Percentiles rank a stretch among this genome's conserved stretches.
Evolutionary conservation across 1,284 basidiomycete species (phyloP).

Genomic region (Irpex lacteus): DNA sequence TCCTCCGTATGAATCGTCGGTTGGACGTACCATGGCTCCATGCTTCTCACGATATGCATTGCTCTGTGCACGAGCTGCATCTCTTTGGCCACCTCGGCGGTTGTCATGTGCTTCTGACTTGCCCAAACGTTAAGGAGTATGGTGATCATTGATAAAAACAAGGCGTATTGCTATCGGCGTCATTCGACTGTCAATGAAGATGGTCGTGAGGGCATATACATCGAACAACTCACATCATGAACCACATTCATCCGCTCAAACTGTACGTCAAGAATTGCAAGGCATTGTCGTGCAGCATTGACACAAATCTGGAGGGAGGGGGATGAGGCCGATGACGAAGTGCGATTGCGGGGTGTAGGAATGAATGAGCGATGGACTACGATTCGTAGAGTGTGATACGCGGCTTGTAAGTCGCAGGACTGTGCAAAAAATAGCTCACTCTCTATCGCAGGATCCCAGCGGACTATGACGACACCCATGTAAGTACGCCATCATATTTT

Average conservation of each 20-base stretch:
- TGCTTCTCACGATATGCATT: not conserved
- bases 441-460: slow-evolving; percentile 61
- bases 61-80: not conserved
- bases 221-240: not conserved
- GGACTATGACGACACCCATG: slow-evolving; percentile 1
- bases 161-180: not conserved
- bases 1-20: too few species aligned
- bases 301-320: not conserved
- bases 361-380: slow-evolving; percentile 83
- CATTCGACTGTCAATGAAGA: not conserved
- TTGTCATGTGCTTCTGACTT: not conserved
- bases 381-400: slow-evolving; percentile 76
- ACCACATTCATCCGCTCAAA: not conserved
- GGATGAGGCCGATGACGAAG: not conserved
- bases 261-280: not conserved
- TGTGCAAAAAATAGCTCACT: slow-evolving; percentile 63
- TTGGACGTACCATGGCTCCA: not conserved
- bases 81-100: not conserved
- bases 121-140: not conserved
- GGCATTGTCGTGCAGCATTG: not conserved
- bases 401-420: slow-evolving; percentile 62
- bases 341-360: slow-evolving; percentile 51
- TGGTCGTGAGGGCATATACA: not conserved
- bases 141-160: not conserved
- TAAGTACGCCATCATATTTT: not conserved